phyloP scores from a whole-genome alignment of 176 grass and related monocot species.

The Aechmea fasciata region DNA sequence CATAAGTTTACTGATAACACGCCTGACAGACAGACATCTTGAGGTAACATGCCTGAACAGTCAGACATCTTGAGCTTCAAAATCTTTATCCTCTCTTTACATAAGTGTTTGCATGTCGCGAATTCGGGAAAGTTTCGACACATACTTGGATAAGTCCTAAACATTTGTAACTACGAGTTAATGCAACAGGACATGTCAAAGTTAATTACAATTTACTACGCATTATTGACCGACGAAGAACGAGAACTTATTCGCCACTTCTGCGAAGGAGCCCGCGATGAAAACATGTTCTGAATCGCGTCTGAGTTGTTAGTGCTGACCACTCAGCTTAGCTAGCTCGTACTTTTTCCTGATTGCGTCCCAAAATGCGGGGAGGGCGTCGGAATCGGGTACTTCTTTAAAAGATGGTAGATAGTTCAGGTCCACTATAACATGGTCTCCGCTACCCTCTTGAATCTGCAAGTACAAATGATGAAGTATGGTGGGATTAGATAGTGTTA shows the following conservation, averaged over 20 bases:
- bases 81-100: too few relatives aligned
- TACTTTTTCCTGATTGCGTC: conserved; percentile 50
- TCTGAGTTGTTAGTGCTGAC: not conserved
- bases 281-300: not conserved
- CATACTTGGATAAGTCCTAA: too few relatives aligned
- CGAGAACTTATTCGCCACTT: not conserved
- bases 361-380: conserved; percentile 80
- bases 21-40: too few relatives aligned
- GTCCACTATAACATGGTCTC: conserved; percentile 92
- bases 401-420: conserved; percentile 90
- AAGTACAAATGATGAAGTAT: conserved; percentile 8
- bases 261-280: not conserved
- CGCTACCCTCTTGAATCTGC: conserved; percentile 76
- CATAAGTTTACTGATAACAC: too few relatives aligned
- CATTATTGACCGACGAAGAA: not conserved
- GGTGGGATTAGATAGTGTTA: not conserved
- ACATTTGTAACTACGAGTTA: too few relatives aligned
- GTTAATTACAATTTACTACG: too few relatives aligned
- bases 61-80: too few relatives aligned
- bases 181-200: too few relatives aligned
- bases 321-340: conserved; percentile 24
- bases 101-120: too few relatives aligned
- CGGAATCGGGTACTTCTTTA: conserved; percentile 76
- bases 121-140: too few relatives aligned
- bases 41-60: too few relatives aligned